Conservation (phyloP, 495 filamentous ascomycete genomes). For the Penicillium waksmanii region DNA sequence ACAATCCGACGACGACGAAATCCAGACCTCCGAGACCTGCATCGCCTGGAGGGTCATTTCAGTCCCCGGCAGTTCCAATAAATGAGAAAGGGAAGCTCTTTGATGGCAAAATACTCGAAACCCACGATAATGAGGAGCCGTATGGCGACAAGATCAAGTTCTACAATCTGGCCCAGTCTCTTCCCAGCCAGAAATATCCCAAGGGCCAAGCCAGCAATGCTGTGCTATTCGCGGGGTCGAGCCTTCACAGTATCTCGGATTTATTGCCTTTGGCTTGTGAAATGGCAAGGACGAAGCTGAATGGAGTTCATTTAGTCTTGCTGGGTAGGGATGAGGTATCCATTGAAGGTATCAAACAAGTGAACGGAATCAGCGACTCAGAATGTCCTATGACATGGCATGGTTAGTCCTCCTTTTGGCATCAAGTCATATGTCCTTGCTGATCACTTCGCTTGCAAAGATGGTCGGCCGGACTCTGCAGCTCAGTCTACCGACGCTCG, state of each 20-base stretch:
- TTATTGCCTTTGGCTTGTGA: slow-evolving; percentile 58
- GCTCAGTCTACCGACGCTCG: slow-evolving; percentile 50
- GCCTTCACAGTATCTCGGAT: slow-evolving; percentile 52
- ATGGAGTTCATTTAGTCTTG: slow-evolving; percentile 57
- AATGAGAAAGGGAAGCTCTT: not conserved
- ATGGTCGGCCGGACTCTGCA: slow-evolving; percentile 54
- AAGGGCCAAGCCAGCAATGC: slow-evolving; percentile 36
- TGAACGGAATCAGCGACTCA: slow-evolving; percentile 50
- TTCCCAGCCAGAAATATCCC: slow-evolving; percentile 44
- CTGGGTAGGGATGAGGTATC: slow-evolving; percentile 59
- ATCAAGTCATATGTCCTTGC: too few relatives aligned
- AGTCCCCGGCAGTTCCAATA: slow-evolving; percentile 21
- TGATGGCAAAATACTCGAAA: slow-evolving; percentile 8
- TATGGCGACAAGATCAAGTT: slow-evolving; percentile 62
- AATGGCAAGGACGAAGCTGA: slow-evolving; percentile 49
- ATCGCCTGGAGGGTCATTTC: slow-evolving; percentile 4
- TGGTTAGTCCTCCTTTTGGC: slow-evolving; percentile 35
- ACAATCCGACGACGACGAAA: slow-evolving; percentile 26
- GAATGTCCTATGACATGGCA: slow-evolving; percentile 59
- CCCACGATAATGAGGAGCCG: slow-evolving; percentile 29
- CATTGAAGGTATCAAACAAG: slow-evolving; percentile 50
- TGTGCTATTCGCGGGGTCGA: slow-evolving; percentile 56
- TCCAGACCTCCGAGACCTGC: slow-evolving; percentile 27
- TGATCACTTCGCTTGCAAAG: slow-evolving; percentile 23
- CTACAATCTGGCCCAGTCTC: slow-evolving; percentile 51